Base-by-base conservation (phyloP, 768 basidiomycete genomes). In the Pleurotus tuoliensis region DNA sequence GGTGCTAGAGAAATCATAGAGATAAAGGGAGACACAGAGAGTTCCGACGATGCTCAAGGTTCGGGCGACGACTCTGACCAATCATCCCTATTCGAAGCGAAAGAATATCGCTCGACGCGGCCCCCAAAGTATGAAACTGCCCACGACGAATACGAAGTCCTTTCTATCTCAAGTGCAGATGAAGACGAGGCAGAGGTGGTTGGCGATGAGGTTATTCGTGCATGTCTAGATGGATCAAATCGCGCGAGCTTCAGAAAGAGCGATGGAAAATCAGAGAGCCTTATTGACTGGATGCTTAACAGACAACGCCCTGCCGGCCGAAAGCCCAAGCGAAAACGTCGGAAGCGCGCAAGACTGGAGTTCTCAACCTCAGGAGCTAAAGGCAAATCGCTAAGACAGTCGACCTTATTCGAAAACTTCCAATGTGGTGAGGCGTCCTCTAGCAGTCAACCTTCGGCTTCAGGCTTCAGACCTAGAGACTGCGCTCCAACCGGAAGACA, bases 261-360 rank as follows among this genome's bases (percentile, higher is more conserved):
- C 30, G 37, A 47, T 15, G 24, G 25, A 18, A 40, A 25, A 50
- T 38, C 74, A 59, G 76, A 64, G 66, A 82, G 75, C 62, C 65
- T 87, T 51, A 87, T 90, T 47, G 85, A 90, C 61, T 83, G 82
- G 65, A 90, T 90, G 88, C 63, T 90, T 47, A 72, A 74, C 12
- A 74, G 79, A 47, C 77, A 78, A 2, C 68, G 71, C 18, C 63
- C 60, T 55, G 63, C 73, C 3, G 66, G 68, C 13, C 56, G 58
- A 59, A 66, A 60, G 55, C 55, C 37, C 5, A 66, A 53, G 40
- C 6, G 62, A 64, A 54, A 56, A 39, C 47, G 58, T 16, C 55
- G 55, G 30, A 57, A 58, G 44, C 45, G 53, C 15, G 56, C 51
- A 13, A 71, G 69, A 54, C 20, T 73, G 18, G 69, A 81, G 58